A percentile compares a stretch with the other conserved stretches of the same genome.
These are phyloP conservation scores for Plasmodium gaboni DNA, from an alignment of 169 alveolate species.

Conservation along the genomic window DNA sequence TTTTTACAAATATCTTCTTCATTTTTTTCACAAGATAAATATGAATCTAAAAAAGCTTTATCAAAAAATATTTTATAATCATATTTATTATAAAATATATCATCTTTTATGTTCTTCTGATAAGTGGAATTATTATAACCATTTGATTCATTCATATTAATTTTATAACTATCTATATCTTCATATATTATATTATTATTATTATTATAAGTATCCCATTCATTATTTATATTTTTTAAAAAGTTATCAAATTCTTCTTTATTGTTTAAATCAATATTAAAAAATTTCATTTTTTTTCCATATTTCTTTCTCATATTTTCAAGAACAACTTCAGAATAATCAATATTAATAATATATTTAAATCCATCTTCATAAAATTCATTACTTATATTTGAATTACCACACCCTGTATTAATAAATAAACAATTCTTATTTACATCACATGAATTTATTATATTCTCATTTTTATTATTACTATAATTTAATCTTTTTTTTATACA, in stretches of 20 bases:
- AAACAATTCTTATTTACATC: slow-evolving; percentile 49
- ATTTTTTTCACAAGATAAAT: slow-evolving; percentile 79
- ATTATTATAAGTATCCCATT: not conserved
- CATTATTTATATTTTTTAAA: slow-evolving; percentile 41
- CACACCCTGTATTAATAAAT: slow-evolving; percentile 83
- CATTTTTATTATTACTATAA: slow-evolving; percentile 35
- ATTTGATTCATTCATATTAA: no score
- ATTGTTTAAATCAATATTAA: slow-evolving; percentile 79
- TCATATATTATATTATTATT: no score
- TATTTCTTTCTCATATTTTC: slow-evolving; percentile 79
- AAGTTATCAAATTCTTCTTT: slow-evolving; percentile 19
- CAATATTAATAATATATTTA: slow-evolving; percentile 76
- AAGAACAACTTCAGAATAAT: slow-evolving; percentile 80
- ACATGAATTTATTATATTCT: not conserved
- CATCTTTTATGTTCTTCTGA: no score
- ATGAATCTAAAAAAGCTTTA: slow-evolving; percentile 87
- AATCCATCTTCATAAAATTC: slow-evolving; percentile 81
- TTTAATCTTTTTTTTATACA: slow-evolving; percentile 30
- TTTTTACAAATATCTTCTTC: slow-evolving; percentile 80
- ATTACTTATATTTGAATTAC: slow-evolving; percentile 80
- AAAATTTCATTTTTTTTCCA: slow-evolving; percentile 63
- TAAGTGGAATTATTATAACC: no score
- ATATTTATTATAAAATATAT: slow-evolving; percentile 11
- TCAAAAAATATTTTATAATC: slow-evolving; percentile 81
- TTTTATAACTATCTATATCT: no score